Conservation (phyloP, 2,329 filamentous ascomycete species). For the Cladosporium colombiae region DNA sequence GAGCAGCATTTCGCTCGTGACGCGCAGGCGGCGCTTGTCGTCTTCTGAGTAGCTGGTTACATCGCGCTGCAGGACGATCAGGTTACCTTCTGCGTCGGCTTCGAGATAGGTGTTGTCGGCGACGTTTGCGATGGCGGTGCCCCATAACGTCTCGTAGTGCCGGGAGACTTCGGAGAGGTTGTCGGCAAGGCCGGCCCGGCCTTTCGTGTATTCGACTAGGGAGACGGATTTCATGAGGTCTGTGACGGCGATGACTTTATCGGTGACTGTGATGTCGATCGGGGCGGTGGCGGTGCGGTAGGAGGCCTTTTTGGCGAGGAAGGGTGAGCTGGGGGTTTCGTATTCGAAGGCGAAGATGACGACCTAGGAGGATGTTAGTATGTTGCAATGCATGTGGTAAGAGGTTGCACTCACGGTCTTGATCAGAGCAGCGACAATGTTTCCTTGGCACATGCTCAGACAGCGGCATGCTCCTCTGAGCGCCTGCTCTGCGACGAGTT, state of each 20-base stretch:
- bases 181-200: slow-evolving; percentile 52
- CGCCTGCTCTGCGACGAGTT: slow-evolving; percentile 66
- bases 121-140: slow-evolving; percentile 73
- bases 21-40: slow-evolving; percentile 68
- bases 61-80: slow-evolving; percentile 78
- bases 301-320: slow-evolving; percentile 69
- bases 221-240: slow-evolving; percentile 94
- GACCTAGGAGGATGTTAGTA: slow-evolving; percentile 45
- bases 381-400: neutral
- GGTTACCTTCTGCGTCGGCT: slow-evolving; percentile 83
- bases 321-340: slow-evolving; percentile 53
- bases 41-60: slow-evolving; percentile 70
- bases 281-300: slow-evolving; percentile 84
- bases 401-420: slow-evolving; percentile 66
- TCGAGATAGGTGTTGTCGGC: slow-evolving; percentile 76
- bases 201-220: slow-evolving; percentile 69
- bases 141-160: slow-evolving; percentile 80
- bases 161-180: slow-evolving; percentile 72
- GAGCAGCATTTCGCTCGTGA: slow-evolving; percentile 78
- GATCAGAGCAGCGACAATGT: slow-evolving; percentile 82
- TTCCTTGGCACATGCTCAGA: slow-evolving; percentile 70
- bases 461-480: slow-evolving; percentile 81
- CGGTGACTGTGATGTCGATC: slow-evolving; percentile 74
- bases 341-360: slow-evolving; percentile 61
- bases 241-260: slow-evolving; percentile 75